These are phyloP conservation scores for Verruconis gallopava DNA, from an alignment of 2,329 filamentous ascomycete species.

Conservation along the genomic window DNA sequence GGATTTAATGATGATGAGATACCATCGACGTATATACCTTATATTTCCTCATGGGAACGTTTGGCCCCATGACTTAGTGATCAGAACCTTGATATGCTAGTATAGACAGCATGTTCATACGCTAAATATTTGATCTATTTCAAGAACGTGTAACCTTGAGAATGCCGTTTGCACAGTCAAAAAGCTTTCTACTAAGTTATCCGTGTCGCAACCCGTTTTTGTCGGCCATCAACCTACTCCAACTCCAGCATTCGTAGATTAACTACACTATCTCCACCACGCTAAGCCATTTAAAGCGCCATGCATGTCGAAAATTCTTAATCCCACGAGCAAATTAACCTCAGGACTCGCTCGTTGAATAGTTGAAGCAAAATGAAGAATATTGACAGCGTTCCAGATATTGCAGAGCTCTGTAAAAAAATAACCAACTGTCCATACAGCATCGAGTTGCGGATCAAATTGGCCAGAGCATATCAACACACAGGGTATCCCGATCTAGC, in stretches of 20 bases:
- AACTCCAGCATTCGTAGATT: background rate
- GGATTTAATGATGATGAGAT: background rate
- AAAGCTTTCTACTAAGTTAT: no score
- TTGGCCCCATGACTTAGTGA: background rate
- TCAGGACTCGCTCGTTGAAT: background rate
- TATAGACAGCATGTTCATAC: no score
- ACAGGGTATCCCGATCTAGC: constrained; percentile 84
- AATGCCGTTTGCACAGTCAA: no score
- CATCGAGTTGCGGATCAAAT: constrained; percentile 34
- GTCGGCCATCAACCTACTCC: no score
- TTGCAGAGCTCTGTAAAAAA: background rate
- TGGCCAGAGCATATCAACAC: constrained; percentile 57
- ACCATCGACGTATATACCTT: no score
- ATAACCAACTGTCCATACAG: constrained; percentile 1
- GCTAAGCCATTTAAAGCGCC: background rate
- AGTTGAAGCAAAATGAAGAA: background rate
- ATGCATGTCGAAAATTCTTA: background rate
- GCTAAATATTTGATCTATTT: no score
- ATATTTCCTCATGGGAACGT: no score
- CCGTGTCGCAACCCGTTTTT: no score
- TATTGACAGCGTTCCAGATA: background rate
- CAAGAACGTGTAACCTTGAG: no score
- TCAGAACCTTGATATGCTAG: no score
- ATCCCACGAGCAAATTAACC: background rate
- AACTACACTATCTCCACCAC: background rate